Percentiles rank a stretch among this genome's conserved stretches.
phyloP scores from a whole-genome alignment of 495 filamentous ascomycete species.

The Aspergillus wentii region DNA sequence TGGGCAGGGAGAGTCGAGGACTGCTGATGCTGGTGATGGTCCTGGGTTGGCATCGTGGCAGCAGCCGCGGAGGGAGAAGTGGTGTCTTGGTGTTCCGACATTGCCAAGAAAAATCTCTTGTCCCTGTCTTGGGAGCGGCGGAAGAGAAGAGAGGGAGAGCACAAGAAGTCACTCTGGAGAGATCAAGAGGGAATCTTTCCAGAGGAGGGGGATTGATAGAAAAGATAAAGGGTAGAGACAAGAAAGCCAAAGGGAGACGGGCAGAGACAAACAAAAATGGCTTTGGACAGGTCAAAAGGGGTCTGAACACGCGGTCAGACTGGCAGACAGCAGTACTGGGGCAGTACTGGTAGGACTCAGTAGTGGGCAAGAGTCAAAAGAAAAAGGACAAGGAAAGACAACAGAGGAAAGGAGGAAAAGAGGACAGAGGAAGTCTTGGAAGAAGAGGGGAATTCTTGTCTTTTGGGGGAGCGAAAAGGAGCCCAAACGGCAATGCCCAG shows the following conservation, averaged over 20 bases:
- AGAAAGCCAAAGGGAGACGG: background rate
- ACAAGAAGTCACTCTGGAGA: background rate
- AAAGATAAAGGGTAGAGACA: background rate
- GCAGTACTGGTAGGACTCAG: too few species aligned
- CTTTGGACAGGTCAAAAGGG: too few species aligned
- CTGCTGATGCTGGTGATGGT: background rate
- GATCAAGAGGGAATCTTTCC: background rate
- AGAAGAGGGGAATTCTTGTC: too few species aligned
- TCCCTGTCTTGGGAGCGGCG: conserved; percentile 6
- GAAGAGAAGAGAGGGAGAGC: background rate
- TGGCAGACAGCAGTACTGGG: too few species aligned
- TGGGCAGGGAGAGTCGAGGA: conserved; percentile 7
- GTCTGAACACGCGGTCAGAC: too few species aligned
- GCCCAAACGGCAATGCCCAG: conserved; percentile 28
- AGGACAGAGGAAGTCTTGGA: conserved; percentile 3
- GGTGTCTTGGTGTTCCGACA: conserved; percentile 9
- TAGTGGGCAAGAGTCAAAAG: background rate
- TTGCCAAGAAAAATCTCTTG: conserved; percentile 11
- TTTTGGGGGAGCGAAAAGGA: conserved; percentile 6
- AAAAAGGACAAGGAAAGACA: conserved; percentile 6
- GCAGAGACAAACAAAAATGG: too few species aligned
- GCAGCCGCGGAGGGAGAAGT: background rate
- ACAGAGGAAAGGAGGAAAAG: conserved; percentile 2
- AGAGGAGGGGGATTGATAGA: background rate
- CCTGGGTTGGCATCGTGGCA: background rate